Percentiles rank a stretch among this genome's conserved stretches.
phyloP scores from a whole-genome alignment of 1,284 basidiomycete genomes.

The Blastosporella zonata region DNA sequence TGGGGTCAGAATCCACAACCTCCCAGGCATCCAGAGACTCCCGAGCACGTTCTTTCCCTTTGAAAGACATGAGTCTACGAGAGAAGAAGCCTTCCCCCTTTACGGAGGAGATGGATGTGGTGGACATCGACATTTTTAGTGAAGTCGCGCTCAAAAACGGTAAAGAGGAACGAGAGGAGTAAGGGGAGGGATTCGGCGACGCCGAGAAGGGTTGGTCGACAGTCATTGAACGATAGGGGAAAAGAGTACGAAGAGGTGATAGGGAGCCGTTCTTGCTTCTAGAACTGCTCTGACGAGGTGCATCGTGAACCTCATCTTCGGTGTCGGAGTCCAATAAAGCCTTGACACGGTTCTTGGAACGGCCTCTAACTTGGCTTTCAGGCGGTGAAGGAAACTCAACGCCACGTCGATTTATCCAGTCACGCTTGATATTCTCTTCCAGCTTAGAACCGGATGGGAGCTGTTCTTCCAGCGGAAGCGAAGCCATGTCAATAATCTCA shows the following conservation, averaged over 20 bases:
- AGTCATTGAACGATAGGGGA: conserved; percentile 32
- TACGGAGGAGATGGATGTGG: conserved; percentile 28
- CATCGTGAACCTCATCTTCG: conserved; percentile 19
- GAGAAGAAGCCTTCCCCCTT: conserved; percentile 25
- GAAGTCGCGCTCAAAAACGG: conserved; percentile 40
- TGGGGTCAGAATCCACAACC: conserved; percentile 26
- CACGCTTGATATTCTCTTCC: conserved; percentile 24
- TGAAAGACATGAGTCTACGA: conserved; percentile 29
- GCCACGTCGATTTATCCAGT: conserved; percentile 28
- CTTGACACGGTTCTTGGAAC: conserved; percentile 19
- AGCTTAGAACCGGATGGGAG: conserved; percentile 16
- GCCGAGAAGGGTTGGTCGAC: conserved; percentile 36
- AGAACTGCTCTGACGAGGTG: conserved; percentile 19
- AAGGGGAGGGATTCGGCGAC: conserved; percentile 33
- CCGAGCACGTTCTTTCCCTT: conserved; percentile 31
- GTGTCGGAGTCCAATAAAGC: conserved; percentile 20
- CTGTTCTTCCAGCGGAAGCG: conserved; percentile 13
- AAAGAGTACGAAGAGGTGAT: conserved; percentile 40
- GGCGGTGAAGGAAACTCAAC: conserved; percentile 26
- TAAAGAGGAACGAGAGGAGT: conserved; percentile 30
- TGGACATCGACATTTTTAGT: conserved; percentile 28
- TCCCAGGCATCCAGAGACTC: conserved; percentile 38
- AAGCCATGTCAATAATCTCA: conserved; percentile 33
- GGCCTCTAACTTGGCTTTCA: conserved; percentile 17
- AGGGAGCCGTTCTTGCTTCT: conserved; percentile 37